Evolutionary conservation across 176 grass and related monocot species (phyloP), one percentile per base, ranked within the genome.

Genomic region (Oryza nivara): DNA sequence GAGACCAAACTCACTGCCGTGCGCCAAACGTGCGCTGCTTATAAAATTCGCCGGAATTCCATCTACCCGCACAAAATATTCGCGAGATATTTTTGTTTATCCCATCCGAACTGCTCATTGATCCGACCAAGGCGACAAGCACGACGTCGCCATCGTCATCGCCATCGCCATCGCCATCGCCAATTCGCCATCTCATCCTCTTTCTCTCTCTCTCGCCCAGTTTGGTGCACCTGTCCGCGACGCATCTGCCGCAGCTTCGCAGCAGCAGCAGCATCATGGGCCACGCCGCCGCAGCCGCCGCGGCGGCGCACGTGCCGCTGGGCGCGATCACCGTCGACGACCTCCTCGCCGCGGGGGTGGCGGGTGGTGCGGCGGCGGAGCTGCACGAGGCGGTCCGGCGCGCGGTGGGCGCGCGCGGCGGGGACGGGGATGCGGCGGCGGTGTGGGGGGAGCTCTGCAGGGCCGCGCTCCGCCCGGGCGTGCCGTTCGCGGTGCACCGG

Each of bases 401-500:
- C 20, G 77, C 84, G 30, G 65, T 95, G 74, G 72, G 35, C 80
- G 72, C 83, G 30, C 19, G 15, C 46, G 80, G 81, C 36, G 60
- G 4, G 60, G 68, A 9, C 36, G 84, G 77, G 15, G 30, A 32
- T 0, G 76, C 87, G 12, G 73, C 86, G 32, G 83, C 70, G 75
- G 86, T 85, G 77, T 98, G 96, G 96, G 40, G 54, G 56, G 89
- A 90, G 77, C 91, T 98, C 83, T 89, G 80, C 35, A 68, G 66
- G 30, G 32, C 25, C 34, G 74, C 85, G 69, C 86, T 98, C 70
- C 71, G 63, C 36, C 89, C 89, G 6, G 46, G 51, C n/a, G 43
- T 95, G 20, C 96, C 96, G 34, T 95, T 98, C 78, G 82, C 89
- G 67, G 66, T 95, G 36, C 93, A 98, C 76, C 96, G 91, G 71